A percentile compares a stretch with the other conserved stretches of the same genome.
Conservation (phyloP, 768 basidiomycete species). For the Lyophyllum semitale region DNA sequence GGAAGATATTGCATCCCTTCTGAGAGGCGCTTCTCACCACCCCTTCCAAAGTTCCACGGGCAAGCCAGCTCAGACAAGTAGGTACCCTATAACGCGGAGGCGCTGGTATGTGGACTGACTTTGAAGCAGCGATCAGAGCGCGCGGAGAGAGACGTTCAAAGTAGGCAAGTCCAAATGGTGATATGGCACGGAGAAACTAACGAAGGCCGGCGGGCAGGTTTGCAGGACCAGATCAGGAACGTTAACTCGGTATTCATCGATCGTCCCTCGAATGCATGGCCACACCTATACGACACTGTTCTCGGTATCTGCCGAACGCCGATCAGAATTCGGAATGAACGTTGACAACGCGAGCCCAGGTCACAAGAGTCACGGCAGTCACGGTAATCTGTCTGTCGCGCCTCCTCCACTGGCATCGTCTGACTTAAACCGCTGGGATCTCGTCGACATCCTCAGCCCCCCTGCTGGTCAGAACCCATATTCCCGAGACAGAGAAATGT, state of each 20-base stretch:
- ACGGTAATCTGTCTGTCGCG: slow-evolving; percentile 26
- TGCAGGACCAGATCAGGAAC: slow-evolving; percentile 3
- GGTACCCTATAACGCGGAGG: not conserved
- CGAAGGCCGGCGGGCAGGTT: slow-evolving; percentile 12
- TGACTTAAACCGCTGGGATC: slow-evolving; percentile 40
- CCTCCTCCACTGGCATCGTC: slow-evolving; percentile 36
- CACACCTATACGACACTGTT: slow-evolving; percentile 7
- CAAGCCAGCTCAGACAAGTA: not conserved
- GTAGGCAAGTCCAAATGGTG: slow-evolving; percentile 15
- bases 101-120: not conserved
- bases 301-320: slow-evolving; percentile 56
- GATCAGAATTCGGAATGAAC: slow-evolving; percentile 52
- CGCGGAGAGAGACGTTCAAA: not conserved
- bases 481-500: slow-evolving; percentile 42
- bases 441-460: slow-evolving; percentile 48
- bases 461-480: slow-evolving; percentile 18
- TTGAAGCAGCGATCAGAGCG: slow-evolving; percentile 1
- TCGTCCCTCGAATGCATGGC: slow-evolving; percentile 21
- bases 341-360: slow-evolving; percentile 27
- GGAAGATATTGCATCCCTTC: not conserved
- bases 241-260: slow-evolving; percentile 7
- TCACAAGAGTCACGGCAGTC: slow-evolving; percentile 25
- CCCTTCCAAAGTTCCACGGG: not conserved
- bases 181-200: slow-evolving; percentile 15
- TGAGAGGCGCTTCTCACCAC: not conserved